Conservation (phyloP, 169 alveolate genomes). For the Plasmodium sp. region DNA sequence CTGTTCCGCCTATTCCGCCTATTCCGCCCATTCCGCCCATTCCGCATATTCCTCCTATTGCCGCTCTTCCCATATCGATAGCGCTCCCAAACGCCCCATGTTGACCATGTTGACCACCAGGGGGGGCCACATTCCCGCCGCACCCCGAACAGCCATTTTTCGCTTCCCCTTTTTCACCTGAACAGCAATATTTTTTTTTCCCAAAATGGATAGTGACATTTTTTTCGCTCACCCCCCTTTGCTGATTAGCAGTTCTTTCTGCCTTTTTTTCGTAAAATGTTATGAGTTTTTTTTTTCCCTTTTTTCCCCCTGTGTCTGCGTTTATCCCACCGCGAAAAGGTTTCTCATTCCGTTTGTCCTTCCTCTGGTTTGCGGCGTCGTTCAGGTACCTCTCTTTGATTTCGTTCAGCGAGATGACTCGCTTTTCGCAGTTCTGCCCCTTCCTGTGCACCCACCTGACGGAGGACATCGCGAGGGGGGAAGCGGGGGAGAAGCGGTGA, state of each 20-base stretch:
- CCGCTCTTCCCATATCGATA: neutral
- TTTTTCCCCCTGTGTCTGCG: neutral
- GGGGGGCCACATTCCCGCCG: neutral
- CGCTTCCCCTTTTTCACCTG: neutral
- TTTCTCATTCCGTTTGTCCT: neutral
- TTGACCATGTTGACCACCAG: neutral
- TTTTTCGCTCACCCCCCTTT: neutral
- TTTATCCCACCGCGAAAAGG: neutral
- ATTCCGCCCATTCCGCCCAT: neutral
- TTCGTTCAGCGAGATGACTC: slow-evolving; percentile 41
- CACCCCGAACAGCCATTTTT: neutral
- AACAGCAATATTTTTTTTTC: neutral
- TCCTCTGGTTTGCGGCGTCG: neutral
- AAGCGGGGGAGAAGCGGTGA: neutral
- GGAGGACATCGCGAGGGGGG: slow-evolving; percentile 21
- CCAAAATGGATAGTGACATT: neutral
- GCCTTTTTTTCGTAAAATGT: neutral
- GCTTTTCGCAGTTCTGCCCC: slow-evolving; percentile 26
- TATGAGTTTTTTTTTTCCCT: neutral
- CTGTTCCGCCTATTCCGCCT: no score
- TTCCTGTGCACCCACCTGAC: slow-evolving; percentile 69
- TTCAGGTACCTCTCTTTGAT: slow-evolving; percentile 49
- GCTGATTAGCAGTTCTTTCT: neutral
- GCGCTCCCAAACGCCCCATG: neutral
- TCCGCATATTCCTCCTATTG: neutral